Base-by-base conservation (phyloP, 331 rosid species). In the Prunus yedoensis region DNA sequence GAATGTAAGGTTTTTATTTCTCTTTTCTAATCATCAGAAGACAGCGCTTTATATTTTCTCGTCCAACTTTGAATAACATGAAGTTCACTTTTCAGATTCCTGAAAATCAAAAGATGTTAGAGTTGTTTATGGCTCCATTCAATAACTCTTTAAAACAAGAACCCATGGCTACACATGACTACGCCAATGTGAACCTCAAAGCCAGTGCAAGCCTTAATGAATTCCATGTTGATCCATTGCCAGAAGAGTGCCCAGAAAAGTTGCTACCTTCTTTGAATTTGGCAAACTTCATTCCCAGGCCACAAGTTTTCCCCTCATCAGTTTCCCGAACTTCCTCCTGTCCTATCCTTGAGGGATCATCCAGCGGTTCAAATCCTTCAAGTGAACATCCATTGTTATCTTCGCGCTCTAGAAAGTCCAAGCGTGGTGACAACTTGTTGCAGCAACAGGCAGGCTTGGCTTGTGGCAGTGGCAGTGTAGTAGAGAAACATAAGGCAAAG, bases 311-410 rank as follows among this genome's bases (percentile, higher is more conserved):
- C n/a, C 66, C 77, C 16, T 68, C 81, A 59, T 68, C 81, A 59
- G 11, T 66, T 52, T 81, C 73, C 46, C 84, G 66, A 57, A 81
- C 81, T 74, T 81, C 71, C 75, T 87, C 88, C 50, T 63, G 82
- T 78, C 82, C 74, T 57, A 79, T 85, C 87, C 74, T 76, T 64
- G 96, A 88, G 82, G 87, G 89, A 79, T 85, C 89, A 58, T 84
- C 91, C 25, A 73, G 74, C 62, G 81, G 86, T 38, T 86, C 95
- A 58, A 84, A 83, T 76, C 95, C 88, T 85, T 84, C 89, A 16
- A 69, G 18, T 58, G 89, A 87, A 38, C 83, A 81, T 76, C 61
- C 63, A 74, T 70, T 78, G 58, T 72, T 77, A 50, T 65, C 82
- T 68, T 71, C 70, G 50, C 63, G 41, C 66, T 68, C 78, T 11